A percentile compares a stretch with the other conserved stretches of the same genome.
Evolutionary conservation across 805 yeast species (phyloP).

Genomic region (Metschnikowia proteae): DNA sequence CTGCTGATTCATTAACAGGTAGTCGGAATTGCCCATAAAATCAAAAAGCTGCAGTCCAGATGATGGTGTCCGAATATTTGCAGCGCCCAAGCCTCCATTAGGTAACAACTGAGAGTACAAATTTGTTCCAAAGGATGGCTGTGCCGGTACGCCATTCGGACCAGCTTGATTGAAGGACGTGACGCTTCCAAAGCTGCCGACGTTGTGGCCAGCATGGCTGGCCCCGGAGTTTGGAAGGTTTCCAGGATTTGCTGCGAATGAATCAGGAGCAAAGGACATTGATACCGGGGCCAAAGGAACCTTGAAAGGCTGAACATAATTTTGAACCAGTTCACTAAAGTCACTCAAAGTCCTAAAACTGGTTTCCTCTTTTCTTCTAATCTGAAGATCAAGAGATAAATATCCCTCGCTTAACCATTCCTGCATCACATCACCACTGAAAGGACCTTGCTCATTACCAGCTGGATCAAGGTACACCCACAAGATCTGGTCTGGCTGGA

Average conservation of each 20-base stretch:
- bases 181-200: background rate
- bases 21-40: constrained; percentile 16
- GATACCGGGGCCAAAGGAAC: constrained; percentile 46
- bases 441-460: constrained; percentile 79
- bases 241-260: background rate
- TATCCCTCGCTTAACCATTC: constrained; percentile 67
- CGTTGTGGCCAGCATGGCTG: background rate
- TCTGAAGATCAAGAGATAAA: constrained; percentile 48
- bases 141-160: constrained; percentile 7
- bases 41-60: constrained; percentile 15
- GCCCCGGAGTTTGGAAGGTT: background rate
- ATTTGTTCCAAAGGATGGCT: constrained; percentile 13
- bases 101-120: constrained; percentile 31
- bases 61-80: constrained; percentile 23
- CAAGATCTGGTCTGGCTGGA: constrained; percentile 32
- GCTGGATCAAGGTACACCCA: constrained; percentile 76
- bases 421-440: constrained; percentile 70
- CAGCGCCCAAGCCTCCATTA: constrained; percentile 26
- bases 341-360: constrained; percentile 49
- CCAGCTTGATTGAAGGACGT: constrained; percentile 5
- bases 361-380: constrained; percentile 57
- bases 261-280: constrained; percentile 1
- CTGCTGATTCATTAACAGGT: constrained; percentile 20
- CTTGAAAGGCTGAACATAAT: constrained; percentile 56
- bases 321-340: constrained; percentile 47